Conservation (phyloP, 2,329 filamentous ascomycete genomes). For the Botrytis tulipae region DNA sequence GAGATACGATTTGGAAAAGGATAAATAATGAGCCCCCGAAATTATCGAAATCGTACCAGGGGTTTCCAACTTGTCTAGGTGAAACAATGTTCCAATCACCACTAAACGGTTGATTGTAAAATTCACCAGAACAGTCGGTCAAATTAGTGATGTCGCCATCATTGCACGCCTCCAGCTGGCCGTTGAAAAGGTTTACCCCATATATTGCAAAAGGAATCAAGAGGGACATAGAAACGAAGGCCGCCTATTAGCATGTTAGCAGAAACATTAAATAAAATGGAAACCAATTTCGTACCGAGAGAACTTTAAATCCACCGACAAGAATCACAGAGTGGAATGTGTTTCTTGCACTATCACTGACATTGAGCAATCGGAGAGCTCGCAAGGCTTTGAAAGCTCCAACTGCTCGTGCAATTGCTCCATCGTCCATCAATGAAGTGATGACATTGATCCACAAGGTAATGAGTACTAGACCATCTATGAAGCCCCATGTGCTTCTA, state of each 20-base stretch:
- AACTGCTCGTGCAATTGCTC: conserved; percentile 82
- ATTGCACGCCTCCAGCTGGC: conserved; percentile 77
- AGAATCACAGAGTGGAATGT: conserved; percentile 97
- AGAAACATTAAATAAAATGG: not conserved
- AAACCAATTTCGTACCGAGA: conserved; percentile 43
- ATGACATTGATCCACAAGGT: conserved; percentile 95
- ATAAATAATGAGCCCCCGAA: conserved; percentile 94
- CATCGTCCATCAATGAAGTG: conserved; percentile 77
- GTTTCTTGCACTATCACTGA: conserved; percentile 91
- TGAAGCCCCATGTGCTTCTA: conserved; percentile 93
- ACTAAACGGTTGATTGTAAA: conserved; percentile 69
- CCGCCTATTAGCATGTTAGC: conserved; percentile 47
- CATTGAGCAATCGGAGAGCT: conserved; percentile 86
- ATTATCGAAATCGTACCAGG: conserved; percentile 89
- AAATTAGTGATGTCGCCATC: conserved; percentile 63
- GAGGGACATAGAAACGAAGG: conserved; percentile 90
- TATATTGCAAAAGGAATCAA: conserved; percentile 97
- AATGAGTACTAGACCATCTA: conserved; percentile 85
- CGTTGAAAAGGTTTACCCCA: conserved; percentile 88
- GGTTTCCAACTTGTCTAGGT: conserved; percentile 76
- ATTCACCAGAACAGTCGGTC: conserved; percentile 82
- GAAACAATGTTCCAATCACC: conserved; percentile 75
- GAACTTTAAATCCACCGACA: conserved; percentile 88
- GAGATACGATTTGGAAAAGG: conserved; percentile 96
- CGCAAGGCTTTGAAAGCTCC: conserved; percentile 96